A percentile compares a stretch with the other conserved stretches of the same genome.
Evolutionary conservation across 148 eudicot species (phyloP).

Genomic region (Cornus suecica): DNA sequence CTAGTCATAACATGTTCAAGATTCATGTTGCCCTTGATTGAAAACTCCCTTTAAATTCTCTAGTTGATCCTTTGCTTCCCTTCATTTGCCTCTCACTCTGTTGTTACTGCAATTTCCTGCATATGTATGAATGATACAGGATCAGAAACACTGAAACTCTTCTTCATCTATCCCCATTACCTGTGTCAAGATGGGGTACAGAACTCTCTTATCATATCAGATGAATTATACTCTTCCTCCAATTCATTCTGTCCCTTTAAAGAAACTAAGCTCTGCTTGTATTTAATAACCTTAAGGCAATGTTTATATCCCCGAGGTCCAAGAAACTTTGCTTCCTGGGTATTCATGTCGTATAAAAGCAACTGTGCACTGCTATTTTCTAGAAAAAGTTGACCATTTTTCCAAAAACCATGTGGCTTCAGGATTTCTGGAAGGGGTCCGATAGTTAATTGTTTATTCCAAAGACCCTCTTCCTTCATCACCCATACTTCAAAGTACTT

Average conservation of each 20-base stretch:
- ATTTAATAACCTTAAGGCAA: background rate
- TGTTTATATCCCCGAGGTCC: background rate
- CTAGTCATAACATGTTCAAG: too few relatives aligned
- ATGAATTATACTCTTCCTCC: background rate
- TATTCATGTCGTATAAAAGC: background rate
- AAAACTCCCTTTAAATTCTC: too few relatives aligned
- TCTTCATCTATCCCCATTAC: background rate
- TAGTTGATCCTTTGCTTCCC: too few relatives aligned
- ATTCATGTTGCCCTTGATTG: too few relatives aligned
- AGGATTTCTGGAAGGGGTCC: background rate
- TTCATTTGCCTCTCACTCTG: too few relatives aligned
- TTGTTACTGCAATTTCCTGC: too few relatives aligned
- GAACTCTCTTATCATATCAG: background rate
- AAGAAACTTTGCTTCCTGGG: background rate
- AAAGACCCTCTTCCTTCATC: background rate
- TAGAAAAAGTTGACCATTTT: background rate
- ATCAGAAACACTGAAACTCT: background rate
- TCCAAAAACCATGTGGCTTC: background rate
- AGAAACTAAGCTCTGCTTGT: conserved; percentile 1
- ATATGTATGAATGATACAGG: too few relatives aligned
- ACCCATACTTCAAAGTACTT: background rate
- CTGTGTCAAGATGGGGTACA: background rate
- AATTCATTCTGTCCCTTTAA: background rate
- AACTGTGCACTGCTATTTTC: background rate
- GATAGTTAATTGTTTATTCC: background rate